Percentiles rank a stretch among this genome's conserved stretches.
These are phyloP conservation scores for Trichosporon sp. DNA, from an alignment of 1,284 basidiomycete genomes.

Conservation along the genomic window DNA sequence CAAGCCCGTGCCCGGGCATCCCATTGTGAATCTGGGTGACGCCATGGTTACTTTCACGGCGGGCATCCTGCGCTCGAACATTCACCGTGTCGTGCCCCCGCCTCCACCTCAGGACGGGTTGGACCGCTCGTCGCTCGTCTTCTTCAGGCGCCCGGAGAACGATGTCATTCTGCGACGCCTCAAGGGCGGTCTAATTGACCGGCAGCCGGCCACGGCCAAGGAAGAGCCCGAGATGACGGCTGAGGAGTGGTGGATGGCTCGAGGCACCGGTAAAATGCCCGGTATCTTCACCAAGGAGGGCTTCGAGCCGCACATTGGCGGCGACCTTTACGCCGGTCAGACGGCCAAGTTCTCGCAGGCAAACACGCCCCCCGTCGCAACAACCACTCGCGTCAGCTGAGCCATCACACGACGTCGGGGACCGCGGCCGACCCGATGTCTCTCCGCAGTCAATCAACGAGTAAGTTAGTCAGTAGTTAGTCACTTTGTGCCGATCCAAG, in stretches of 20 bases:
- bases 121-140: conserved; percentile 59
- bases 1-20: conserved; percentile 58
- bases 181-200: conserved; percentile 27
- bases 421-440: too few relatives aligned
- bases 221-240: conserved; percentile 23
- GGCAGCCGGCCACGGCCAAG: conserved; percentile 14
- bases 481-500: too few relatives aligned
- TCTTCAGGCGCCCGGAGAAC: conserved; percentile 59
- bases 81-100: conserved; percentile 46
- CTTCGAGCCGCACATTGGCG: conserved; percentile 17
- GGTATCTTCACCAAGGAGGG: conserved; percentile 25
- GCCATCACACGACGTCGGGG: too few relatives aligned
- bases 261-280: conserved; percentile 23
- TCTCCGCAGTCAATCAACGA: not conserved
- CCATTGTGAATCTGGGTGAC: conserved; percentile 60
- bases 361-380: not conserved
- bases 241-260: conserved; percentile 30
- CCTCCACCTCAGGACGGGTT: conserved; percentile 51
- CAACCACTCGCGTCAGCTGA: not conserved
- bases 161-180: conserved; percentile 47
- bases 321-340: conserved; percentile 12
- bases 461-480: too few relatives aligned
- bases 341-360: not conserved
- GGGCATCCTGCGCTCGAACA: conserved; percentile 51
- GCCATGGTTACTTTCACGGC: conserved; percentile 57